phyloP scores from a whole-genome alignment of 345 rosid genomes.

The Sapria himalayana region DNA sequence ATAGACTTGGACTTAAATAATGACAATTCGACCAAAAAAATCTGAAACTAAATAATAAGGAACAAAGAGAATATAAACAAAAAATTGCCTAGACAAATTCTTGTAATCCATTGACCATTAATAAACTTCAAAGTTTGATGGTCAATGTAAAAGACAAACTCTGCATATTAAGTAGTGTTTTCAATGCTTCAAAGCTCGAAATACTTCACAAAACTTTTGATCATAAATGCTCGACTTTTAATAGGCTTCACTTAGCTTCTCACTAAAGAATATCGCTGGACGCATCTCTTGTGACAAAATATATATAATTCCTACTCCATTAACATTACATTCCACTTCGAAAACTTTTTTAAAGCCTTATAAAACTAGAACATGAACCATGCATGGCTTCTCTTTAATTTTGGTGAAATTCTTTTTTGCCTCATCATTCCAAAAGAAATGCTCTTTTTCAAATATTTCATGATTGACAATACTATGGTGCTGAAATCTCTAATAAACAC shows the following conservation, averaged over 20 bases:
- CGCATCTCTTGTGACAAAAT: neutral
- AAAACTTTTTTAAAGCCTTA: neutral
- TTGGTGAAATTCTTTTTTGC: neutral
- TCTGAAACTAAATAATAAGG: too few species aligned
- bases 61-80: too few species aligned
- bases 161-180: neutral
- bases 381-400: neutral
- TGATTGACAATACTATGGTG: neutral
- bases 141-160: neutral
- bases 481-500: neutral
- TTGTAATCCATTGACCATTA: too few species aligned
- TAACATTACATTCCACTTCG: neutral
- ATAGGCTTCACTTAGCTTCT: too few species aligned
- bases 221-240: neutral
- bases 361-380: neutral
- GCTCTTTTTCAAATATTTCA: neutral
- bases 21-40: too few species aligned
- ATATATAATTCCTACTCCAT: neutral
- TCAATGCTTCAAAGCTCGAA: neutral
- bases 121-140: neutral
- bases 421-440: neutral
- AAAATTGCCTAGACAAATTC: too few species aligned
- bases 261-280: too few species aligned
- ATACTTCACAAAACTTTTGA: neutral
- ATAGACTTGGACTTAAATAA: too few species aligned